Base-by-base conservation (phyloP, 2,329 filamentous ascomycete genomes). In the Claviceps capensis region DNA sequence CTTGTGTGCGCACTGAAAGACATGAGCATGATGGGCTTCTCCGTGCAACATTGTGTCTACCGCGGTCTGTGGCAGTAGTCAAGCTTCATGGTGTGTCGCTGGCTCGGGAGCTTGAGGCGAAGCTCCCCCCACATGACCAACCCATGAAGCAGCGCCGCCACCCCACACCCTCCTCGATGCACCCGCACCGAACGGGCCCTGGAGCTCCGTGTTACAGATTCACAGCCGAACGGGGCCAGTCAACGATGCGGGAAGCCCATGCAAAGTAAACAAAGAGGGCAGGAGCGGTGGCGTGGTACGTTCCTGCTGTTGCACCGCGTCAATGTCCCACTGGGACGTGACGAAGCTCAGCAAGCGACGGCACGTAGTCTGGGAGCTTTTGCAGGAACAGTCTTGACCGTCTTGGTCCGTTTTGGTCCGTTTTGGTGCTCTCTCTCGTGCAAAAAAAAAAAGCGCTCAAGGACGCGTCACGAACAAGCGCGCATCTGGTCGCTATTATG, bases 251-350 rank as follows among this genome's bases (percentile, higher is more conserved):
- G 53, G 52, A 54, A 52, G 55, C 19, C 36, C 22, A 46, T 44
- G n/a, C 11, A 42, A 42, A 56, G 58, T 60, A 58, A 60, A 60
- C 58, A 60, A 56, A 57, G 38, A 51, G 17, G 14, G 14, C 11
- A 44, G 40, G 8, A 22, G 40, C n/a, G 9, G 17, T 16, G 6
- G 23, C 8, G 14, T 26, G 43, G 16, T 9, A 34, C 22, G 47
- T 34, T 22, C 30, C 47, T 30, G 38, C n/a, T 38, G 49, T 34
- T 42, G 52, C 48, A 45, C 47, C 48, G 49, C 50, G 22, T 44
- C 42, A 23, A 13, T 44, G 41, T 41, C 14, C 38, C 38, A 41
- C 38, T 9, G 2, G 19, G 16, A 45, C 8, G 22, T 23, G 5
- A 46, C 23, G 5, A 23, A 23, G 23, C 16, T n/a, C 16, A 9